Evolutionary conservation across 1,139 yeast species (phyloP), one percentile per base, ranked within the genome.

Genomic region (Petasospora rhodanensis): DNA sequence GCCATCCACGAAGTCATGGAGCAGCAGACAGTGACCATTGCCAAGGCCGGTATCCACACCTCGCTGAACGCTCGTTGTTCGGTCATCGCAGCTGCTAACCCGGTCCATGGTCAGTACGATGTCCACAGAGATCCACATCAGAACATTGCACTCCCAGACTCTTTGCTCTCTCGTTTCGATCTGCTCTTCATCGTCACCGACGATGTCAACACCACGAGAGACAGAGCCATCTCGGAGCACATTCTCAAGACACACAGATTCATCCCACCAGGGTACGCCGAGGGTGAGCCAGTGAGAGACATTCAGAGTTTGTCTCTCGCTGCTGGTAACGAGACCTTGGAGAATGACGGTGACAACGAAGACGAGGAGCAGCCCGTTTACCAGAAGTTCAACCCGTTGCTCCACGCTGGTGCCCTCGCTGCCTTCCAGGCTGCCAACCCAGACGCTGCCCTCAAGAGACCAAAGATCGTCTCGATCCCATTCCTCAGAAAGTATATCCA

Each of bases 1-100:
- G 97, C 98, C 2, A 91, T 91, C 53, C 99, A 91, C 62, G 99
- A 91, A 72, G 98, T 91, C 32, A 93, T 91, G 98, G 98, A 91
- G 66, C 98, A 91, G 63, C 99, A 93, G 59, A 91, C 99, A 0
- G 96, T 91, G 19, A 91, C 98, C 1, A 89, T 91, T 56, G 96
- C 98, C 31, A 93, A 91, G 59, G 98, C 98, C 2, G 99, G 99
- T 48, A 91, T 91, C 48, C 97, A 91, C 56, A 89, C 98, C 1
- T 82, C 97, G 6, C 70, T 91, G 50, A 91, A 91, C 58, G 98
- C 99, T 12, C 76, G 99, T 51, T 91, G 98, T 65, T 83, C 95
- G 24, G 98, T 91, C 14, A 76, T 93, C 49, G 98, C 98, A 0
- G 99, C 99, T 18, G 99, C 99, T 8, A 91, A 91, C 56, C 99